Percentiles rank a stretch among this genome's conserved stretches.
Evolutionary conservation across 1,139 yeast genomes (phyloP).

Genomic region (Wickerhamomyces sp.): DNA sequence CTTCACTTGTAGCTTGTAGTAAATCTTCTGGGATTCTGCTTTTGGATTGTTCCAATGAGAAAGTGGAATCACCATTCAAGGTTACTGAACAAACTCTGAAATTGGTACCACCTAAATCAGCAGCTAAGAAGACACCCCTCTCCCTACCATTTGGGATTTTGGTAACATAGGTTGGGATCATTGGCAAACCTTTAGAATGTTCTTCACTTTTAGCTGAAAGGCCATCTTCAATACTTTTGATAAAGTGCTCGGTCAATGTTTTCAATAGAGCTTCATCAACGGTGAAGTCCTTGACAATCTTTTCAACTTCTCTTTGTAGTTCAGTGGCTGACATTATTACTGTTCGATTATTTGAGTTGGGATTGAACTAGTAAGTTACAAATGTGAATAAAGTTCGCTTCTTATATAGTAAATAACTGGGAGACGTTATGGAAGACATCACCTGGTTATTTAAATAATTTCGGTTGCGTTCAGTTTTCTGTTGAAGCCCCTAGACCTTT

Average conservation of each 20-base stretch:
- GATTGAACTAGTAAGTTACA: neutral
- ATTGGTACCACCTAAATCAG: constrained; percentile 86
- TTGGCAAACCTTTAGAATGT: constrained; percentile 51
- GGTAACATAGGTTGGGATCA: constrained; percentile 86
- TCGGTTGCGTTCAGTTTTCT: neutral
- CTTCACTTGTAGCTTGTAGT: constrained; percentile 56
- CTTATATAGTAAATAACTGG: neutral
- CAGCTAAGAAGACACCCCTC: constrained; percentile 71
- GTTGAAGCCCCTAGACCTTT: neutral
- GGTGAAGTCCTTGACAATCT: constrained; percentile 50
- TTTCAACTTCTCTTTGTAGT: constrained; percentile 33
- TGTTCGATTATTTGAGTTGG: neutral
- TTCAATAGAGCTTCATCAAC: constrained; percentile 48
- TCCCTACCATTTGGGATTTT: constrained; percentile 79
- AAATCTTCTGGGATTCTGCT: constrained; percentile 67
- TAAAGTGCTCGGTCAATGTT: constrained; percentile 60
- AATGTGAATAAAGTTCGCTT: too few relatives aligned
- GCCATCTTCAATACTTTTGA: constrained; percentile 59
- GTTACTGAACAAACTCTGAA: constrained; percentile 83
- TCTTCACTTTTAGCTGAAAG: constrained; percentile 28
- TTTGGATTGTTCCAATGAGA: constrained; percentile 65
- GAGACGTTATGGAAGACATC: neutral
- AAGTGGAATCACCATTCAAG: constrained; percentile 77
- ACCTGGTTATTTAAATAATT: neutral
- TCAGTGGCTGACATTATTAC: neutral